Percentiles rank a stretch among this genome's conserved stretches.
phyloP scores from a whole-genome alignment of 208 protist species.

The Leishmania tarentolae region DNA sequence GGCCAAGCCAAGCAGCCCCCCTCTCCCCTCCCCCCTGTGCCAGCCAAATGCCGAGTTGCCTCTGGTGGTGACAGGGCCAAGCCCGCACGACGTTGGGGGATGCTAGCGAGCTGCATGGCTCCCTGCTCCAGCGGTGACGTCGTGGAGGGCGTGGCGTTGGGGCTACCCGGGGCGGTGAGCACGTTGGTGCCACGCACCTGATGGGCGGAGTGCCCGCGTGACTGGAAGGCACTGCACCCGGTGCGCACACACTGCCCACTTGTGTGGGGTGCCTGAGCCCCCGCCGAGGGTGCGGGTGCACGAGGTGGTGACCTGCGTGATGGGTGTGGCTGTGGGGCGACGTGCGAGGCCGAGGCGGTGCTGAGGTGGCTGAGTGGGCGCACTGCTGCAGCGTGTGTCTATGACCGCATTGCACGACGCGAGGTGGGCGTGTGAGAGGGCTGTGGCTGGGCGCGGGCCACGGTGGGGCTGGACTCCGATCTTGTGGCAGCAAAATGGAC shows the following conservation, averaged over 20 bases:
- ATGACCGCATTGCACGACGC: background rate
- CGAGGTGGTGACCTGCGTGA: background rate
- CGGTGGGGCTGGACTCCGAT: background rate
- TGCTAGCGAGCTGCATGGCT: background rate
- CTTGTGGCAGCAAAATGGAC: background rate
- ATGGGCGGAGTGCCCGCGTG: background rate
- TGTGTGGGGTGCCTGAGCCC: background rate
- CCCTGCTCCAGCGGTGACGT: background rate
- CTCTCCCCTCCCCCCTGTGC: background rate
- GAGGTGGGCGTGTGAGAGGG: background rate
- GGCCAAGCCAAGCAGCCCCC: background rate
- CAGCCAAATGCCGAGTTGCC: background rate
- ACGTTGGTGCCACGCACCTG: background rate
- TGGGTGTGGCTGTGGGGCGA: background rate
- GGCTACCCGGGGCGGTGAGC: background rate
- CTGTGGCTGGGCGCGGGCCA: background rate
- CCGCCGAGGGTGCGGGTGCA: background rate
- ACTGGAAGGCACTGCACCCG: background rate
- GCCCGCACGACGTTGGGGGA: background rate
- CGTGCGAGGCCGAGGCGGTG: background rate
- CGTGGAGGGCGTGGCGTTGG: background rate
- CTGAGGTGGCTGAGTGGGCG: background rate
- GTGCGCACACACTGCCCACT: background rate
- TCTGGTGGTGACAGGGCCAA: background rate
- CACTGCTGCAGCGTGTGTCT: background rate